Conservation (phyloP, 176 grass and related monocot genomes). For the Lolium perenne region DNA sequence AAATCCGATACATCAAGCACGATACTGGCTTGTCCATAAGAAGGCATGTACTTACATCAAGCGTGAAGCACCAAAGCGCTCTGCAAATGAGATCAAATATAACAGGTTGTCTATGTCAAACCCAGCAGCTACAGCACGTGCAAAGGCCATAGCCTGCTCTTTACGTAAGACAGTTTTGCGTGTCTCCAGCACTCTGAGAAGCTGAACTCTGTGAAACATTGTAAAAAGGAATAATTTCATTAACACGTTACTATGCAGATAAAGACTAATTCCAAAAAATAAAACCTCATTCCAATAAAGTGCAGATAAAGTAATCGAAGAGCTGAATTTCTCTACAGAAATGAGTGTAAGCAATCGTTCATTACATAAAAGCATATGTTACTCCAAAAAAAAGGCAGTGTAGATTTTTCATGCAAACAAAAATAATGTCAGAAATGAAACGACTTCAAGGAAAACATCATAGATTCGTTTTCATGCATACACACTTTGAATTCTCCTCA, state of each 20-base stretch:
- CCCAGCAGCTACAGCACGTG: conserved; percentile 85
- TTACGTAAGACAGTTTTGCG: conserved; percentile 84
- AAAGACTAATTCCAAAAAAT: neutral
- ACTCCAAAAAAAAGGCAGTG: conserved; percentile 12
- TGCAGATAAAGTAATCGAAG: conserved; percentile 10
- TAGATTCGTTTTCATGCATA: neutral
- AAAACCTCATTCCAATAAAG: neutral
- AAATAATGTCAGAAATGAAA: neutral
- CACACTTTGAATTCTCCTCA: conserved; percentile 96
- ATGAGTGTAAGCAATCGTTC: neutral
- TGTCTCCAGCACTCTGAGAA: conserved; percentile 89
- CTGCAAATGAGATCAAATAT: conserved; percentile 73
- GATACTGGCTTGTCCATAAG: neutral
- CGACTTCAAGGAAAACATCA: neutral
- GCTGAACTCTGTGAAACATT: conserved; percentile 69
- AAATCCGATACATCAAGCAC: conserved; percentile 15
- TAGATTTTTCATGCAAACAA: conserved; percentile 29
- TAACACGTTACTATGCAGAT: conserved; percentile 27
- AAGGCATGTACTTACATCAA: conserved; percentile 66
- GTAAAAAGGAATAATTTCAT: neutral
- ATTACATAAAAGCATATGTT: conserved; percentile 18
- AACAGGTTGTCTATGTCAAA: conserved; percentile 86
- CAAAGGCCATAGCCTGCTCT: conserved; percentile 99
- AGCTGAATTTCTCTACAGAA: neutral
- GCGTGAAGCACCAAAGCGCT: conserved; percentile 84